Conservation (phyloP, 345 rosid species). For the Eutrema heterophyllum region DNA sequence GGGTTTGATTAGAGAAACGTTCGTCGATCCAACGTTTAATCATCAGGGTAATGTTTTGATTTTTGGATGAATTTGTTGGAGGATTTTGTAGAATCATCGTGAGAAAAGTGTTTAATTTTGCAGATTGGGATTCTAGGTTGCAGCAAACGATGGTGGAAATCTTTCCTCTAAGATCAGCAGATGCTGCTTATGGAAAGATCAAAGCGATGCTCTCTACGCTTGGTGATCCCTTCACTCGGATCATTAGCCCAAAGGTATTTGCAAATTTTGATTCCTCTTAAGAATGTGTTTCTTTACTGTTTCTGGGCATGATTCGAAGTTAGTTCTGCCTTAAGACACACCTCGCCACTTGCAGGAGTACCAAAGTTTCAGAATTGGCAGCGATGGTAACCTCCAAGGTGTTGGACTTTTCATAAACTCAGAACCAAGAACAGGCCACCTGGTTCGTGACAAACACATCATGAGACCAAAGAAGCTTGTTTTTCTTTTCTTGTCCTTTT, state of each 20-base stretch:
- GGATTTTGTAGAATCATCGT: background rate
- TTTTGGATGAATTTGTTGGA: background rate
- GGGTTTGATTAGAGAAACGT: conserved; percentile 90
- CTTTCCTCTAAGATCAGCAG: conserved; percentile 76
- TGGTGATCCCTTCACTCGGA: conserved; percentile 88
- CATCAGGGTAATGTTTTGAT: conserved; percentile 57
- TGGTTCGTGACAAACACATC: conserved; percentile 51
- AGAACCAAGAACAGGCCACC: conserved; percentile 77
- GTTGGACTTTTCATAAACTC: conserved; percentile 72
- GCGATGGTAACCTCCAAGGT: conserved; percentile 88
- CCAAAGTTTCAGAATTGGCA: conserved; percentile 83
- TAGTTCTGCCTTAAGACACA: background rate
- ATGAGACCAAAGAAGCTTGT: background rate
- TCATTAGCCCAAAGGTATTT: conserved; percentile 81
- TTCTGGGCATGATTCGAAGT: background rate
- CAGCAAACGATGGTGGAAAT: conserved; percentile 93
- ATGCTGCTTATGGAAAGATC: conserved; percentile 70
- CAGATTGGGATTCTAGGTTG: conserved; percentile 88
- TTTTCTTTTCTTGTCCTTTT: background rate
- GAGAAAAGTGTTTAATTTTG: conserved; percentile 1
- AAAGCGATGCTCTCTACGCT: conserved; percentile 87
- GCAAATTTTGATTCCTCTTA: background rate
- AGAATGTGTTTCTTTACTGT: background rate
- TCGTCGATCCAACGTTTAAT: conserved; percentile 79
- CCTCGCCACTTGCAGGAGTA: conserved; percentile 53